phyloP scores from a whole-genome alignment of 2,329 filamentous ascomycete genomes.

The Orbilia javanica region DNA sequence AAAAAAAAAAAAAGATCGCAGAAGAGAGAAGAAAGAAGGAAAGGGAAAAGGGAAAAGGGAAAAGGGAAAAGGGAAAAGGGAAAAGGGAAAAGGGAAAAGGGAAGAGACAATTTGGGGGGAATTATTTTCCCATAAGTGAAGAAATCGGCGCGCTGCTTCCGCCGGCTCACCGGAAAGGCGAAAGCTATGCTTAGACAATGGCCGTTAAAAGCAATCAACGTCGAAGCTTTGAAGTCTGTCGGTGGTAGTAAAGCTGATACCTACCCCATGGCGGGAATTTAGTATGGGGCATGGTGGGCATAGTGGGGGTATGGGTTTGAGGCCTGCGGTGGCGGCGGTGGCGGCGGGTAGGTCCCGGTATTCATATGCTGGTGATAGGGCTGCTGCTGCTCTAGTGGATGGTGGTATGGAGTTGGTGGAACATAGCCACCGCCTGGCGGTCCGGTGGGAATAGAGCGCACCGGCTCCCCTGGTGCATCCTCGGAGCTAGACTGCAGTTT shows the following conservation, averaged over 20 bases:
- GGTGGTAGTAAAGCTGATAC: background rate
- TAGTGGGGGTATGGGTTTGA: background rate
- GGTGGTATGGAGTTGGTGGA: background rate
- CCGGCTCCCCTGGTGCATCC: constrained; percentile 33
- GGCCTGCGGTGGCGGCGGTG: background rate
- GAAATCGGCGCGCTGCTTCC: background rate
- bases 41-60: background rate
- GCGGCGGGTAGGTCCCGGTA: background rate
- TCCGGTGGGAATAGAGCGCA: background rate
- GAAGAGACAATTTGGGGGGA: no score
- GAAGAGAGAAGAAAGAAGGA: background rate
- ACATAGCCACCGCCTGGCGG: background rate
- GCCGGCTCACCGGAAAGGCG: background rate
- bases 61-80: background rate
- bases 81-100: background rate
- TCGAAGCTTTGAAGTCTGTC: background rate
- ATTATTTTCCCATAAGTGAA: background rate
- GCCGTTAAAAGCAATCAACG: background rate
- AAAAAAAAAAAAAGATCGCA: background rate
- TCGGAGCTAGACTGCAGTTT: no score
- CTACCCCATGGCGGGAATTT: background rate
- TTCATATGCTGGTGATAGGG: background rate
- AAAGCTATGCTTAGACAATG: background rate
- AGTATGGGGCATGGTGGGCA: background rate
- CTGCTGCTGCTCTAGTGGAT: constrained; percentile 6